A percentile compares a stretch with the other conserved stretches of the same genome.
These are phyloP conservation scores for Daldinia caldariorum DNA, from an alignment of 495 filamentous ascomycete genomes.

Conservation along the genomic window DNA sequence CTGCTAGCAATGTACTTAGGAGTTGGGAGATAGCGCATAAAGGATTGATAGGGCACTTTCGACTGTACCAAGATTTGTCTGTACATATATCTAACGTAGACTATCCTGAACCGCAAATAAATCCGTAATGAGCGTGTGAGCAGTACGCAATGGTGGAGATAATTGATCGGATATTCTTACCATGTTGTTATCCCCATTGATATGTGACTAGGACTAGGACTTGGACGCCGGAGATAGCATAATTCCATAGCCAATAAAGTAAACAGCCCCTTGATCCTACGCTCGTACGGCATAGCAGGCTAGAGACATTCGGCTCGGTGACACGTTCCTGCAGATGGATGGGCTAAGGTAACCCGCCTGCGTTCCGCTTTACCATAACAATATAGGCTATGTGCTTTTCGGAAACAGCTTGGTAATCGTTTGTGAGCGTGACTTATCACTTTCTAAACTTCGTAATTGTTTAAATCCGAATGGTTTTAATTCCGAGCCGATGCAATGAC, in stretches of 20 bases:
- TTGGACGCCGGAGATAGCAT: not conserved
- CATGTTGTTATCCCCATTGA: not conserved
- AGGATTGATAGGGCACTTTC: slow-evolving; percentile 35
- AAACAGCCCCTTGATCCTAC: not conserved
- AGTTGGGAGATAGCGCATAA: slow-evolving; percentile 35
- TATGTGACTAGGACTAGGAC: not conserved
- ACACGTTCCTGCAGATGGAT: not conserved
- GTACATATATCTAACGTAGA: slow-evolving; percentile 41
- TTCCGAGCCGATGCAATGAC: not conserved
- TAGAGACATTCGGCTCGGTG: not conserved
- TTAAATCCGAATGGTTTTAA: not conserved
- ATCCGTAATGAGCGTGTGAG: slow-evolving; percentile 2
- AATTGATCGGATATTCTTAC: not conserved
- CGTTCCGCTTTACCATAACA: not conserved
- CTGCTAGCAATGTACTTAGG: slow-evolving; percentile 24
- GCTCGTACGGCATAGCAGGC: not conserved
- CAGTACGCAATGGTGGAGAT: not conserved
- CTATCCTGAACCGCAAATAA: slow-evolving; percentile 11
- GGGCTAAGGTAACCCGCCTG: not conserved
- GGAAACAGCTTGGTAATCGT: not conserved
- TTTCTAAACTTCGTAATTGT: not conserved
- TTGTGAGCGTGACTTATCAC: not conserved
- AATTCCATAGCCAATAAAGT: not conserved
- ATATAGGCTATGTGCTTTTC: not conserved
- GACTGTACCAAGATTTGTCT: slow-evolving; percentile 30